phyloP scores from a whole-genome alignment of 805 yeast genomes.

The Phaffomyces opuntiae region DNA sequence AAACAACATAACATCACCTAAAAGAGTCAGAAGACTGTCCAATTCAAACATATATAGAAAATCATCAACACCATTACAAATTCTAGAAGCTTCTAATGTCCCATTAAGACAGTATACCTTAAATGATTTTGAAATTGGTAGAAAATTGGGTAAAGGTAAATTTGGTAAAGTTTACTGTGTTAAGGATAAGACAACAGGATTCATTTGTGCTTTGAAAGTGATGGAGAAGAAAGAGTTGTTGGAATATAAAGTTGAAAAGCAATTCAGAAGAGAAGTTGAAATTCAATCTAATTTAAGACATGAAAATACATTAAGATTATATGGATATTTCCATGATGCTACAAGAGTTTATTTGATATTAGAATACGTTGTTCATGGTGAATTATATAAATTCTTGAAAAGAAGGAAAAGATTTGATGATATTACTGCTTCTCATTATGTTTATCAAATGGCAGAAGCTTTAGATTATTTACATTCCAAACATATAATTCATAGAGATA shows the following conservation, averaged over 20 bases:
- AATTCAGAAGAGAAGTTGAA: constrained; percentile 85
- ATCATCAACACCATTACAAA: constrained; percentile 18
- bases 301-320: constrained; percentile 71
- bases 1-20: constrained; percentile 18
- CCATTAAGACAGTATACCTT: constrained; percentile 32
- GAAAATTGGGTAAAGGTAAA: constrained; percentile 85
- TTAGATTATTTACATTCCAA: constrained; percentile 70
- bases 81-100: constrained; percentile 20
- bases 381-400: constrained; percentile 68
- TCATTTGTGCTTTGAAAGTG: constrained; percentile 82
- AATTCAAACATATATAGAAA: constrained; percentile 4
- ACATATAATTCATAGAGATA: constrained; percentile 83
- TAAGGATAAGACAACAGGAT: constrained; percentile 65
- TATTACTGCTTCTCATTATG: constrained; percentile 66
- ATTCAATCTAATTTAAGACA: constrained; percentile 78
- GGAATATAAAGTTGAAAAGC: constrained; percentile 71
- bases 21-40: constrained; percentile 11
- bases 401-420: constrained; percentile 66
- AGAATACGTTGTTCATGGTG: constrained; percentile 84
- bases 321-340: constrained; percentile 79
- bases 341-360: constrained; percentile 74
- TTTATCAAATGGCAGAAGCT: constrained; percentile 78
- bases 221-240: constrained; percentile 80
- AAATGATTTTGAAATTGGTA: constrained; percentile 79
- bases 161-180: constrained; percentile 92